These are phyloP conservation scores for Hordeum pubiflorum DNA, from an alignment of 202 grass and related monocot species.

Conservation along the genomic window DNA sequence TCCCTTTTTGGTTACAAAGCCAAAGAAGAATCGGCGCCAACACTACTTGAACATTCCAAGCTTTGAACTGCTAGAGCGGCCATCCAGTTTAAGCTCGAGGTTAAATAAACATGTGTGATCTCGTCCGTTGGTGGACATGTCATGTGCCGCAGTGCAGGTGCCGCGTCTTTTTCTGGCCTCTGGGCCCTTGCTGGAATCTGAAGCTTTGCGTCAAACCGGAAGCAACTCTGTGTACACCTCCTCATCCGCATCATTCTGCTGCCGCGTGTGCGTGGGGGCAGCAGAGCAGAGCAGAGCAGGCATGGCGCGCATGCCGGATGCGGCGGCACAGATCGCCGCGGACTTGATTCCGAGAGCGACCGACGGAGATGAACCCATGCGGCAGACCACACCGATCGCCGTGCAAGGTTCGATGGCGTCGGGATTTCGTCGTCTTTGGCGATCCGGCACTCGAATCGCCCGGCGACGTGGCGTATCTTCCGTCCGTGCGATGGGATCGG, in stretches of 20 bases:
- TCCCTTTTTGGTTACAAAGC: not conserved
- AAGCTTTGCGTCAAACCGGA: conserved; percentile 27
- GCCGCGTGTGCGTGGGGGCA: not conserved
- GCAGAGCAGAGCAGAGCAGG: not conserved
- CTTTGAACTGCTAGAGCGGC: not conserved
- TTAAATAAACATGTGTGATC: not conserved
- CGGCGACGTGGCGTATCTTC: not conserved
- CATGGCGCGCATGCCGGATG: too few species aligned
- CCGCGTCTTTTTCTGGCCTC: not conserved
- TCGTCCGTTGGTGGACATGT: not conserved
- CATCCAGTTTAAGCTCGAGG: not conserved
- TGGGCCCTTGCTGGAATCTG: conserved; percentile 29
- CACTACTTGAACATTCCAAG: not conserved
- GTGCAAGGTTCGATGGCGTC: not conserved
- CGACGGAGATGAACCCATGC: not conserved
- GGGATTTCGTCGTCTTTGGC: not conserved
- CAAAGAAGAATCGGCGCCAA: not conserved
- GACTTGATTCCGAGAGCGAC: not conserved
- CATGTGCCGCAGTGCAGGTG: conserved; percentile 6
- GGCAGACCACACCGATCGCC: not conserved
- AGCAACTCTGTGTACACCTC: not conserved
- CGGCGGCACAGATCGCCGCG: not conserved
- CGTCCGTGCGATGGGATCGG: conserved; percentile 19
- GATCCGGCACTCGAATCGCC: not conserved
- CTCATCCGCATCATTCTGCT: conserved; percentile 29